Percentiles rank a stretch among this genome's conserved stretches.
These are phyloP conservation scores for Trichophyton verrucosum DNA, from an alignment of 2,329 filamentous ascomycete species.

Conservation along the genomic window DNA sequence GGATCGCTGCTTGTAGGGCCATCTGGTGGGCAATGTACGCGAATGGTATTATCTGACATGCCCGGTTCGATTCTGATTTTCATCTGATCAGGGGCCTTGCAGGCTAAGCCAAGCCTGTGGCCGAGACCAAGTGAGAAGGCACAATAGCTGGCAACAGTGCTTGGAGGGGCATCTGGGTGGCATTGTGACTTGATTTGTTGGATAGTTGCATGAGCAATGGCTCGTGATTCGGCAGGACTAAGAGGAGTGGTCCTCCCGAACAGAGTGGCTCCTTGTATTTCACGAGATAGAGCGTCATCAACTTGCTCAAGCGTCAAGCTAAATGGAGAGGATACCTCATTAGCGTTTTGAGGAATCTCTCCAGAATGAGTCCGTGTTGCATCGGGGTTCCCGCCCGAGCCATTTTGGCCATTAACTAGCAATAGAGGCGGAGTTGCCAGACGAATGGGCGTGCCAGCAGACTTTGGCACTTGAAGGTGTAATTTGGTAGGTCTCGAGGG, in stretches of 20 bases:
- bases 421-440: slow-evolving; percentile 33
- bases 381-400: not conserved
- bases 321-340: not conserved
- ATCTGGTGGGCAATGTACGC: not conserved
- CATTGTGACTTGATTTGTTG: slow-evolving; percentile 22
- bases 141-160: slow-evolving; percentile 18
- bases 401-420: slow-evolving; percentile 19
- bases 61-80: slow-evolving; percentile 17
- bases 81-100: slow-evolving; percentile 18
- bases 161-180: slow-evolving; percentile 17
- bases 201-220: slow-evolving; percentile 23
- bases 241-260: slow-evolving; percentile 21
- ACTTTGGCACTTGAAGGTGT: slow-evolving; percentile 32
- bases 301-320: slow-evolving; percentile 23
- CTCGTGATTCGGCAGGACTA: slow-evolving; percentile 21
- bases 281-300: slow-evolving; percentile 21
- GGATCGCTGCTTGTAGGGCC: not conserved
- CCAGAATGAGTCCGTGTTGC: not conserved
- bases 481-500: slow-evolving; percentile 26
- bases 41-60: not conserved
- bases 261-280: slow-evolving; percentile 22
- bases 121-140: slow-evolving; percentile 28
- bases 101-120: slow-evolving; percentile 23
- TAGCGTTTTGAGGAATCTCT: not conserved
- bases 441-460: slow-evolving; percentile 29